A percentile compares a stretch with the other conserved stretches of the same genome.
Evolutionary conservation across 2,329 filamentous ascomycete genomes (phyloP).

Genomic region (Beauveria rudraprayagi): DNA sequence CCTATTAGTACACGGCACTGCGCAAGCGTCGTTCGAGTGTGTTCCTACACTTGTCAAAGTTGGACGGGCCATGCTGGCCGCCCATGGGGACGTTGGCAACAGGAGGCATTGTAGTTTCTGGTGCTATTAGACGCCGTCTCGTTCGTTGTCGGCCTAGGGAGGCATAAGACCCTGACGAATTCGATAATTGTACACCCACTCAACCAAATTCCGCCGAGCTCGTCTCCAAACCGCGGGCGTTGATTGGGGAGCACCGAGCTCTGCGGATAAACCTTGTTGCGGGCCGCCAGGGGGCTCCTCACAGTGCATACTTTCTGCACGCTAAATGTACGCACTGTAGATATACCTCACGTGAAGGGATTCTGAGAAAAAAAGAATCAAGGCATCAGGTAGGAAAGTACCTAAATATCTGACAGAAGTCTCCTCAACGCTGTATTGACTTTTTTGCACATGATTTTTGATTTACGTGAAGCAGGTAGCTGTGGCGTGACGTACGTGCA

Average conservation of each 20-base stretch:
- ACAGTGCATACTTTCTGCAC: conserved; percentile 18
- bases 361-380: conserved; percentile 21
- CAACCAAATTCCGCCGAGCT: neutral
- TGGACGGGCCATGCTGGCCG: conserved; percentile 41
- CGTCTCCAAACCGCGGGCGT: neutral
- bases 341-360: conserved; percentile 26
- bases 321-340: conserved; percentile 18
- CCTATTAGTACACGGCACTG: conserved; percentile 14
- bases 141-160: neutral
- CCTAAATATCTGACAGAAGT: neutral
- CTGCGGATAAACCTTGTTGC: conserved; percentile 23
- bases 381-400: neutral
- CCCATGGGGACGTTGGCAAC: conserved; percentile 29
- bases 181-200: neutral
- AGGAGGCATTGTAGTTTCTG: conserved; percentile 29
- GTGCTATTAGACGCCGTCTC: neutral
- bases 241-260: conserved; percentile 8
- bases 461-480: neutral
- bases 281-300: conserved; percentile 15
- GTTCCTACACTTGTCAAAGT: conserved; percentile 45
- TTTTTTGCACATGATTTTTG: neutral
- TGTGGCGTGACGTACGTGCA: conserved; percentile 4
- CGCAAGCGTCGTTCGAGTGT: neutral
- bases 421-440: neutral
- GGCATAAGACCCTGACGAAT: neutral